Percentiles rank a stretch among this genome's conserved stretches.
phyloP scores from a whole-genome alignment of 176 grass and related monocot genomes.

The Microstegium vimineum region DNA sequence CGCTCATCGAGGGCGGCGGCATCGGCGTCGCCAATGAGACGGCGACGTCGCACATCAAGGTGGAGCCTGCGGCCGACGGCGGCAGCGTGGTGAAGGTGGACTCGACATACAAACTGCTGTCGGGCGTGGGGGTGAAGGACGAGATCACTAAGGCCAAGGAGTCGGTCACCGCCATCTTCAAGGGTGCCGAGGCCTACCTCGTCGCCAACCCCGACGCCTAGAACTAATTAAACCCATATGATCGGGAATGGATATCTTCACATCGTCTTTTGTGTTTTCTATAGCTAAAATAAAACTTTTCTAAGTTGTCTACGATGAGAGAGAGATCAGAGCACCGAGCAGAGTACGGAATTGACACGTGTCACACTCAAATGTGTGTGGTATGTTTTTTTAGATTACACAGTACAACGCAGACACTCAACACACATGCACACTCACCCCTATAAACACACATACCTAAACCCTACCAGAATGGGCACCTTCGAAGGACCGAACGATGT shows the following conservation, averaged over 20 bases:
- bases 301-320: no score
- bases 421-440: no score
- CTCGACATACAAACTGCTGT: constrained; percentile 38
- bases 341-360: no score
- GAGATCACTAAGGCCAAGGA: constrained; percentile 50
- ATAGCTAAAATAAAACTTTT: no score
- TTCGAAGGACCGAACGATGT: no score
- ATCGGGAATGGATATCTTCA: neutral
- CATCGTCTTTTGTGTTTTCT: no score
- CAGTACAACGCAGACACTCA: no score
- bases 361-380: no score
- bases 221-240: constrained; percentile 39
- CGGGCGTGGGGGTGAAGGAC: constrained; percentile 34
- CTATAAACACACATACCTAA: no score
- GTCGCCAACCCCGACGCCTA: constrained; percentile 59
- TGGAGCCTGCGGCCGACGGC: constrained; percentile 44
- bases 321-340: no score
- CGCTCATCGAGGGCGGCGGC: neutral
- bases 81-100: constrained; percentile 57
- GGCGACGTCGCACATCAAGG: constrained; percentile 31
- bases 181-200: constrained; percentile 54
- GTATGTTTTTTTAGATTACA: no score
- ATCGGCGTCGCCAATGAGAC: neutral
- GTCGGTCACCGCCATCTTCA: constrained; percentile 39
- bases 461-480: no score